Evolutionary conservation across 2,329 filamentous ascomycete genomes (phyloP), one percentile per base, ranked within the genome.

Genomic region (Exophiala sp.): DNA sequence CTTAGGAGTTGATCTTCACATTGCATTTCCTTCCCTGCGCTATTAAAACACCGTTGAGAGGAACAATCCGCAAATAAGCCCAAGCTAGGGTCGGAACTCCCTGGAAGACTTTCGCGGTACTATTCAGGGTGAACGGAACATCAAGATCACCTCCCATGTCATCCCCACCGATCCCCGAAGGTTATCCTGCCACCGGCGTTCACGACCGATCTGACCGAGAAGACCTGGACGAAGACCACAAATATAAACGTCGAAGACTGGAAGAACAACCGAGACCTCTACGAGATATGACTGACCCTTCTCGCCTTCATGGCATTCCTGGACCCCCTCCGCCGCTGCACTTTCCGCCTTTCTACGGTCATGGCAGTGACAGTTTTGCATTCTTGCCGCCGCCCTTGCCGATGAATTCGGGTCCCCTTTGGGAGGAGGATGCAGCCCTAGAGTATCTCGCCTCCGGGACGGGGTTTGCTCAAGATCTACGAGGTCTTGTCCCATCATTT

Each of bases 221-320:
- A 43, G 37, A 13, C 18, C 34, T 45, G 7, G 13, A 32, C 14
- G 34, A 44, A 34, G 53, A 56, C 32, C 49, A 56, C 27, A 44
- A 49, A 43, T 50, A 48, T 38, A 57, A 57, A 38, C 50, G 54
- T 43, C 54, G 54, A 21, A 45, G 54, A 38, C 30, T 57, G 39
- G 46, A 53, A 35, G 13, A 32, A 18, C 35, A 52, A 14, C 24
- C 38, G 4, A 45, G 11, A 40, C 29, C 43, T 41, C 37, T 24
- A 6, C 32, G 45, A 42, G 46, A 39, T 24, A 52, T 56, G 49
- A 13, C 46, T 24, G 50, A 53, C 30, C 13, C 43, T 39, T 38
- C 46, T 38, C 49, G 30, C 13, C 32, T 46, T 21, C 16, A 40
- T 10, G 32, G 9, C 39, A 19, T 23, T 27, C 16, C 43, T 7